Conservation (phyloP, 495 filamentous ascomycete genomes). For the Melanomma pulvis-pyrius region DNA sequence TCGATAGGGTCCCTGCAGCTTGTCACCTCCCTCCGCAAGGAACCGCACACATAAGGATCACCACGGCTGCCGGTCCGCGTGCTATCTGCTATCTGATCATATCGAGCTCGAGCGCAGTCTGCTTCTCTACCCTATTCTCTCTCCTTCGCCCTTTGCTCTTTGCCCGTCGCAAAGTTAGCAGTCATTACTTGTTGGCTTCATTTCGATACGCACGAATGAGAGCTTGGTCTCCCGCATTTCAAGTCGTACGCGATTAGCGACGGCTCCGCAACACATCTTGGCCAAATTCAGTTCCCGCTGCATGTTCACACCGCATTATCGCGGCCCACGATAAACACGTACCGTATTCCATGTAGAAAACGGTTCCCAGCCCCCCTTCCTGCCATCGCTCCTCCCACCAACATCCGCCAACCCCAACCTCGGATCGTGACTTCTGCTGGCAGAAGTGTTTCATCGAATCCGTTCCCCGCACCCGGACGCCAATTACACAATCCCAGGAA, state of each 20-base stretch:
- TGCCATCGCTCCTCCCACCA: conserved; percentile 7
- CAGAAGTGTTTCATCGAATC: conserved; percentile 31
- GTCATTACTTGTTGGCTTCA: neutral
- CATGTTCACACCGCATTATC: conserved; percentile 34
- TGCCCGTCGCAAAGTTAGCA: conserved; percentile 10
- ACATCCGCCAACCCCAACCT: conserved; percentile 1
- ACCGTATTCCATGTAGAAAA: conserved; percentile 34
- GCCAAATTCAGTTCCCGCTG: conserved; percentile 23
- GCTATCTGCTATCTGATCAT: conserved; percentile 2
- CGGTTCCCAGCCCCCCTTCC: neutral
- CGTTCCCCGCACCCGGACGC: conserved; percentile 10
- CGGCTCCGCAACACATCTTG: conserved; percentile 2
- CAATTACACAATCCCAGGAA: conserved; percentile 3
- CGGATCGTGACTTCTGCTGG: conserved; percentile 35
- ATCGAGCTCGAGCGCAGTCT: conserved; percentile 2
- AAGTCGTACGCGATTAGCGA: conserved; percentile 34
- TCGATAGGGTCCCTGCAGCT: conserved; percentile 20
- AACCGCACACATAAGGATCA: conserved; percentile 32
- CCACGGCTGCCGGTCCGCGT: conserved; percentile 15
- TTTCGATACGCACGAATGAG: conserved; percentile 2
- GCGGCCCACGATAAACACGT: conserved; percentile 1
- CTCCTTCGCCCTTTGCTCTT: conserved; percentile 6
- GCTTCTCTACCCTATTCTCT: conserved; percentile 3
- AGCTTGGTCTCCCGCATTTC: conserved; percentile 29
- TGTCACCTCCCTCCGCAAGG: conserved; percentile 25